A percentile compares a stretch with the other conserved stretches of the same genome.
Conservation (phyloP, 1,284 basidiomycete species). For the Boletellus sp. region DNA sequence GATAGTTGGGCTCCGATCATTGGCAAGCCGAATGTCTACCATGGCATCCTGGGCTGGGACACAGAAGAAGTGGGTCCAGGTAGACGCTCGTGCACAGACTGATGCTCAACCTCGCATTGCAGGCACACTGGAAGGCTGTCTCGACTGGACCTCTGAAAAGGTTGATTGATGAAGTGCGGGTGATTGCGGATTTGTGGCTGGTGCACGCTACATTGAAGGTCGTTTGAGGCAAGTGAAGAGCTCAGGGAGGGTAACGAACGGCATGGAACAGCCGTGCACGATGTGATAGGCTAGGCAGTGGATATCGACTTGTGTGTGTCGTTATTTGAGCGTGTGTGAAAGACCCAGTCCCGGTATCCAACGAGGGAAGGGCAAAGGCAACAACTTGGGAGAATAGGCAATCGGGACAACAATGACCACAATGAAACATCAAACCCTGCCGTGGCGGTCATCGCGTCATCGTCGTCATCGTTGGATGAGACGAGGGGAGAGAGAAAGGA, state of each 20-base stretch:
- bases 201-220: slow-evolving; percentile 28
- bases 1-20: slow-evolving; percentile 30
- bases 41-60: slow-evolving; percentile 34
- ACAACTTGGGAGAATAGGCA: too few species aligned
- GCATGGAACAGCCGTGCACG: background rate
- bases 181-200: slow-evolving; percentile 29
- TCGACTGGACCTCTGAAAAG: slow-evolving; percentile 24
- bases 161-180: slow-evolving; percentile 26
- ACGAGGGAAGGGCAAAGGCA: too few species aligned
- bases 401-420: too few species aligned
- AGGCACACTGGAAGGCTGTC: slow-evolving; percentile 35
- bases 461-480: too few species aligned
- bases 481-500: too few species aligned
- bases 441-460: too few species aligned
- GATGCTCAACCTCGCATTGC: background rate
- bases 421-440: too few species aligned
- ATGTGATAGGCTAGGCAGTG: background rate
- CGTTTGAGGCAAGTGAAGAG: background rate
- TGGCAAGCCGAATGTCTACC: slow-evolving; percentile 17
- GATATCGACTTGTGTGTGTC: slow-evolving; percentile 16
- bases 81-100: background rate
- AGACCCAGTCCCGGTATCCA: slow-evolving; percentile 24
- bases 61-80: slow-evolving; percentile 23
- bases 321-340: slow-evolving; percentile 30
- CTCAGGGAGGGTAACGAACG: too few species aligned